Evolutionary conservation across 148 eudicot genomes (phyloP).

Genomic region (Arbutus unedo): DNA sequence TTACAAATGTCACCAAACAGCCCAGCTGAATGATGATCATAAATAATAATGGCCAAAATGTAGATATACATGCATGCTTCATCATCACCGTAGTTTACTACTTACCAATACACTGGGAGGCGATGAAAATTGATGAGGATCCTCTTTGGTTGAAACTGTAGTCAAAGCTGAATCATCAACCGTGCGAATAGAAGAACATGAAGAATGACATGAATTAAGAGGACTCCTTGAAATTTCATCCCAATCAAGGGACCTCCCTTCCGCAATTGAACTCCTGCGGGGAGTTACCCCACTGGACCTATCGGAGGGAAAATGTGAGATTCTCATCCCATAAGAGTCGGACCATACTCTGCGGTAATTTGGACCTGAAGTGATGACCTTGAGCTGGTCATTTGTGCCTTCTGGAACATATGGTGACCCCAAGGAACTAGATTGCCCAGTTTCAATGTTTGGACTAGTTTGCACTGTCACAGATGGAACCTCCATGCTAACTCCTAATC

Average conservation of each 20-base stretch:
- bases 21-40: background rate
- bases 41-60: background rate
- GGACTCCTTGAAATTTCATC: conserved; percentile 27
- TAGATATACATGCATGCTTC: background rate
- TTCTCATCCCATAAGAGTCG: conserved; percentile 19
- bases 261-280: conserved; percentile 16
- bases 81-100: background rate
- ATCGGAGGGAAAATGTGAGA: conserved; percentile 13
- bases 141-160: conserved; percentile 17
- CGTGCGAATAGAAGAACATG: conserved; percentile 30
- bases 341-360: conserved; percentile 25
- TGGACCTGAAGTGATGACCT: background rate
- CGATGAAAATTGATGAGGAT: conserved; percentile 27
- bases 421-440: conserved; percentile 23
- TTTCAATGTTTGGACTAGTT: conserved; percentile 31
- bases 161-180: conserved; percentile 17
- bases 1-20: background rate
- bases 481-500: conserved; percentile 25
- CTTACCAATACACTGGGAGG: conserved; percentile 54
- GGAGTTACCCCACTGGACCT: conserved; percentile 25
- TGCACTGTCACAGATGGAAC: conserved; percentile 11
- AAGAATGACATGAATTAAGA: conserved; percentile 29
- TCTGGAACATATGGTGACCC: conserved; percentile 32
- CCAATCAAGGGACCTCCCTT: conserved; percentile 23
- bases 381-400: conserved; percentile 12